A percentile compares a stretch with the other conserved stretches of the same genome.
Evolutionary conservation across 345 rosid species (phyloP).

Genomic region (Rhodamnia argentea): DNA sequence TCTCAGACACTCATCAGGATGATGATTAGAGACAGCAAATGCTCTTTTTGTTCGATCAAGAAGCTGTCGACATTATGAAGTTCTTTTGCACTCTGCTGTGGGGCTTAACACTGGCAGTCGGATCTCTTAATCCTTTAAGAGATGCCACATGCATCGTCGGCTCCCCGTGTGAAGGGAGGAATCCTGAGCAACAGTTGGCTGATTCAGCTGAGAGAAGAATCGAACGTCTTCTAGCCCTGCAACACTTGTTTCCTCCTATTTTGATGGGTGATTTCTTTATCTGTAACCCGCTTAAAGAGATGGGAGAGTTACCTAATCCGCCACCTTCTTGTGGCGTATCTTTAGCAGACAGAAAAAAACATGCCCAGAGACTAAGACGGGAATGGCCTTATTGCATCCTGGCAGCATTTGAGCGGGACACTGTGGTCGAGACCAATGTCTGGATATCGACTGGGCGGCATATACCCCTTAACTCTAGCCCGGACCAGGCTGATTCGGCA

Average conservation of each 20-base stretch:
- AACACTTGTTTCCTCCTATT: neutral
- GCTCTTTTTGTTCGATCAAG: neutral
- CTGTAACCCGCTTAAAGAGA: neutral
- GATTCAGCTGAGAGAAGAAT: neutral
- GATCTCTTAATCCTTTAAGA: neutral
- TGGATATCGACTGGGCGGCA: constrained; percentile 34
- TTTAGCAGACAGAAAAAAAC: neutral
- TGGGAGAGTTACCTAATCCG: neutral
- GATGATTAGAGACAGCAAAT: neutral
- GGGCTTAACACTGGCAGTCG: neutral
- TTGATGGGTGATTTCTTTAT: neutral
- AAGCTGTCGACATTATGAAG: neutral
- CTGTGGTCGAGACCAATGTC: constrained; percentile 13
- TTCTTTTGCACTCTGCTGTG: neutral
- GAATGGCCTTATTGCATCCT: neutral
- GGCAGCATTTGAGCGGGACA: neutral
- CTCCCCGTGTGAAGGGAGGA: neutral
- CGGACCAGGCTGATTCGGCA: constrained; percentile 51
- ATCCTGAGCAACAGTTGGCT: neutral
- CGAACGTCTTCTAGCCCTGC: neutral
- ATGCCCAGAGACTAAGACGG: neutral
- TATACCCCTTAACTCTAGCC: constrained; percentile 19
- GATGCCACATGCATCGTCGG: neutral
- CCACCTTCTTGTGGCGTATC: neutral
- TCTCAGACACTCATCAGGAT: neutral